A percentile compares a stretch with the other conserved stretches of the same genome.
phyloP scores from a whole-genome alignment of 768 basidiomycete genomes.

The Hericium rajendrae region DNA sequence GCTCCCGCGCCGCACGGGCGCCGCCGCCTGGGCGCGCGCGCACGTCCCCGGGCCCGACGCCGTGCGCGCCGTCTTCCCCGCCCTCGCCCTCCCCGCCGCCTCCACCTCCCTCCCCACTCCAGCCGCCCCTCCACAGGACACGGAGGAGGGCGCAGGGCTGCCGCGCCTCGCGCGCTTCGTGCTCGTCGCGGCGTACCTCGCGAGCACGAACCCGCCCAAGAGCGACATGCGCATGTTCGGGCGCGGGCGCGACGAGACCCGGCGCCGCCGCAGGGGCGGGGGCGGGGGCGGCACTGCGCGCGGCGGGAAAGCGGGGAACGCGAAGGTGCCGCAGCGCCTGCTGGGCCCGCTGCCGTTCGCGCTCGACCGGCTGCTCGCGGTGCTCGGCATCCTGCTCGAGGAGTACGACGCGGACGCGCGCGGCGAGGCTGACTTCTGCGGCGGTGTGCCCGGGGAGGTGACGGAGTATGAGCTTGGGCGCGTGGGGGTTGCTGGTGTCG shows the following conservation, averaged over 20 bases:
- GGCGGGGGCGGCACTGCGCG: conserved; percentile 19
- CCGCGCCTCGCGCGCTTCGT: conserved; percentile 69
- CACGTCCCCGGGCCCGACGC: conserved; percentile 38
- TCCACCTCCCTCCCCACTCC: conserved; percentile 2
- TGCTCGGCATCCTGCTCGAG: conserved; percentile 68
- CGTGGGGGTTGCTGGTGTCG: conserved; percentile 48
- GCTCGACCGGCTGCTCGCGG: conserved; percentile 70
- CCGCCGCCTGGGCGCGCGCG: conserved; percentile 47
- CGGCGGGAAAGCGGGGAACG: conserved; percentile 12
- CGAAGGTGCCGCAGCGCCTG: conserved; percentile 51
- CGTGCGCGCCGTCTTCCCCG: conserved; percentile 1
- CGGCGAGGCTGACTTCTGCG: conserved; percentile 12
- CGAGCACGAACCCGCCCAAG: conserved; percentile 76
- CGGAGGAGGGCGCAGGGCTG: conserved; percentile 20
- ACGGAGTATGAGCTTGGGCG: conserved; percentile 66
- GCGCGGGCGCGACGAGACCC: conserved; percentile 54
- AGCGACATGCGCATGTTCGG: conserved; percentile 81
- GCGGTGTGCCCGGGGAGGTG: conserved; percentile 53
- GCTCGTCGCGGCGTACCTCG: conserved; percentile 67
- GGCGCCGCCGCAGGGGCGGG: conserved; percentile 36
- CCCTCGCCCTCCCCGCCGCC: conserved; percentile 18
- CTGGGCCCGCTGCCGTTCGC: conserved; percentile 73
- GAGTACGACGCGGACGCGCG: conserved; percentile 54
- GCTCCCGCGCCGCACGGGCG: conserved; percentile 59
- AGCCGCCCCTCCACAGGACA: not conserved